These are phyloP conservation scores for Fraxinus platypoda DNA, from an alignment of 305 asterid genomes.

Conservation along the genomic window DNA sequence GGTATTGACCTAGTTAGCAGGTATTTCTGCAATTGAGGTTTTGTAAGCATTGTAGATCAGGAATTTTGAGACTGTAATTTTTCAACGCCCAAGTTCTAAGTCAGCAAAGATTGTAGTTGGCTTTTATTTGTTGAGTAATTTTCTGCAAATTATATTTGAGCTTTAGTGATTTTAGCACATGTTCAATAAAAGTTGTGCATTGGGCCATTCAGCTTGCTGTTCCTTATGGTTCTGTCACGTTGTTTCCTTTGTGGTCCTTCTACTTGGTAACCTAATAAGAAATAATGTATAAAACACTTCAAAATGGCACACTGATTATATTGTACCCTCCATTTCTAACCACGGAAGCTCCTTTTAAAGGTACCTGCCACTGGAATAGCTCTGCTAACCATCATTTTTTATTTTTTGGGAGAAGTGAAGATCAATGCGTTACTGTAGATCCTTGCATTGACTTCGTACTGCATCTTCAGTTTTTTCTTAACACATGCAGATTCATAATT, in stretches of 20 bases:
- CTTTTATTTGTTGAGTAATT: neutral
- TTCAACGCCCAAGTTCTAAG: neutral
- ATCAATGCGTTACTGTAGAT: neutral
- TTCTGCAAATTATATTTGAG: neutral
- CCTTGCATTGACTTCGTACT: neutral
- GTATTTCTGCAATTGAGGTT: conserved; percentile 39
- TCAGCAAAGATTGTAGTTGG: neutral
- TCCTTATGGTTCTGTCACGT: neutral
- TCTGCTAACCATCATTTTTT: neutral
- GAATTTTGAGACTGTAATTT: neutral
- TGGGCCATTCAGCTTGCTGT: neutral
- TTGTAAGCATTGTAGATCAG: neutral
- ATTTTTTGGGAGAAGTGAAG: neutral
- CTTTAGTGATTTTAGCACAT: neutral
- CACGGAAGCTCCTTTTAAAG: neutral
- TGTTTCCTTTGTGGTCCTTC: conserved; percentile 16
- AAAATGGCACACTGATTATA: neutral
- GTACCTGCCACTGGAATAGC: neutral
- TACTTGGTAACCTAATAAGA: neutral
- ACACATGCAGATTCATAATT: neutral
- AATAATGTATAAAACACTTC: neutral
- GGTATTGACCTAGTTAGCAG: conserved; percentile 93
- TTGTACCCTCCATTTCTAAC: neutral
- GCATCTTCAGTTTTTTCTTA: neutral
- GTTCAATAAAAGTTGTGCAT: neutral